phyloP scores from a whole-genome alignment of 1,284 basidiomycete species.

The Tausonia pullulans region DNA sequence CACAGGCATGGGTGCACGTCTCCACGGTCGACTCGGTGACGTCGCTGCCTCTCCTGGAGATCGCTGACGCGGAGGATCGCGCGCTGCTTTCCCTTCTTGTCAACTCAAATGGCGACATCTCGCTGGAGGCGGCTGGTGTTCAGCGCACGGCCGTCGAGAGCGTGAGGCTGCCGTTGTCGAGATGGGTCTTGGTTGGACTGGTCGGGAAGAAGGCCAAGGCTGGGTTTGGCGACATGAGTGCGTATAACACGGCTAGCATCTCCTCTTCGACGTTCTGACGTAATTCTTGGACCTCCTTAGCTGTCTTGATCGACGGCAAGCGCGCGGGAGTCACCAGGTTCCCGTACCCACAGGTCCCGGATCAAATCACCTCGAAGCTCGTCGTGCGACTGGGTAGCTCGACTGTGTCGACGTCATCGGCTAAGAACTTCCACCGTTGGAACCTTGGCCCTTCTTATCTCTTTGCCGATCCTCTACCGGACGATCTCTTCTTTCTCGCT shows the following conservation, averaged over 20 bases:
- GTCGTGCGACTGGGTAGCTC: slow-evolving; percentile 4
- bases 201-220: slow-evolving; percentile 1
- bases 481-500: slow-evolving; percentile 11
- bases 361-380: neutral
- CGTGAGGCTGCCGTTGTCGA: neutral
- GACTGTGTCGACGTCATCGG: slow-evolving; percentile 3
- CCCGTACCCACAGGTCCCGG: slow-evolving; percentile 1
- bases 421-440: slow-evolving; percentile 1
- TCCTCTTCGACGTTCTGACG: too few species aligned
- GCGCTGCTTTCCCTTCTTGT: neutral
- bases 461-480: slow-evolving; percentile 6
- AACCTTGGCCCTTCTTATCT: slow-evolving; percentile 11
- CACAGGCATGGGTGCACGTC: slow-evolving; percentile 9
- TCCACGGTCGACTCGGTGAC: neutral
- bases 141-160: neutral
- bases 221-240: neutral
- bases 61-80: neutral
- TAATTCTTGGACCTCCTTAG: neutral
- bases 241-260: too few species aligned
- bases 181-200: slow-evolving; percentile 12
- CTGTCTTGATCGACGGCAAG: slow-evolving; percentile 9
- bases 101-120: slow-evolving; percentile 1
- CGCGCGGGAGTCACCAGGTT: slow-evolving; percentile 3
- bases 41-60: neutral
- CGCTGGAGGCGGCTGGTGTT: neutral